Conservation (phyloP, 257 asterid species). For the Fraxinus cuspidata region DNA sequence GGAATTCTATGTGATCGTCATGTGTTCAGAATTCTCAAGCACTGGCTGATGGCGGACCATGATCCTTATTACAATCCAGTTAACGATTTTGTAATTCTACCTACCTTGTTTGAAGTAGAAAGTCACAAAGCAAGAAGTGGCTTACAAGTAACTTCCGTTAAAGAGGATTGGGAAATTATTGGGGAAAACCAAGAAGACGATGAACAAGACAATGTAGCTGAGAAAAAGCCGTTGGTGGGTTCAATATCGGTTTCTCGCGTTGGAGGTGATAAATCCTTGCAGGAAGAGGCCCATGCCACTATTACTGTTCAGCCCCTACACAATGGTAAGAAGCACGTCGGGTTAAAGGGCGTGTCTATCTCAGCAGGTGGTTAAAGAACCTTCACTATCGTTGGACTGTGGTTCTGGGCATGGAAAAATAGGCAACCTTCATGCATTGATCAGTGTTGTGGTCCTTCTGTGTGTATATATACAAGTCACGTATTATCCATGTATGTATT, state of each 20-base stretch:
- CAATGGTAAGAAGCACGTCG: conserved; percentile 64
- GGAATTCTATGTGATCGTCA: conserved; percentile 84
- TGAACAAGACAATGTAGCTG: conserved; percentile 27
- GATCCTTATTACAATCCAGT: conserved; percentile 93
- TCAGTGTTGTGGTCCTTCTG: not conserved
- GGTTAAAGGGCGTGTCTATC: conserved; percentile 65
- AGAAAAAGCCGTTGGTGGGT: conserved; percentile 48
- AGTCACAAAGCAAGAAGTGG: conserved; percentile 50
- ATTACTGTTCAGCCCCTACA: conserved; percentile 49
- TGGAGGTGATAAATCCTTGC: conserved; percentile 38
- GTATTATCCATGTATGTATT: not conserved
- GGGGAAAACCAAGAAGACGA: conserved; percentile 41
- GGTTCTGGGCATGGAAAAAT: not conserved
- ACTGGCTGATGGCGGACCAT: conserved; percentile 92
- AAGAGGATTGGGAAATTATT: conserved; percentile 89
- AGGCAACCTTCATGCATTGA: not conserved
- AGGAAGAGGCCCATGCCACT: conserved; percentile 73
- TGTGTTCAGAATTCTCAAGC: conserved; percentile 85
- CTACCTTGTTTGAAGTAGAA: conserved; percentile 72
- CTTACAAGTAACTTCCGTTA: conserved; percentile 60
- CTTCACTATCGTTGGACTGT: not conserved
- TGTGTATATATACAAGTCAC: not conserved
- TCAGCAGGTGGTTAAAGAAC: conserved; percentile 57
- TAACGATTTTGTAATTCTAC: conserved; percentile 82
- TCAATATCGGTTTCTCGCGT: conserved; percentile 45